These are phyloP conservation scores for Beauveria scarabaeidicola DNA, from an alignment of 2,329 filamentous ascomycete genomes.

Conservation along the genomic window DNA sequence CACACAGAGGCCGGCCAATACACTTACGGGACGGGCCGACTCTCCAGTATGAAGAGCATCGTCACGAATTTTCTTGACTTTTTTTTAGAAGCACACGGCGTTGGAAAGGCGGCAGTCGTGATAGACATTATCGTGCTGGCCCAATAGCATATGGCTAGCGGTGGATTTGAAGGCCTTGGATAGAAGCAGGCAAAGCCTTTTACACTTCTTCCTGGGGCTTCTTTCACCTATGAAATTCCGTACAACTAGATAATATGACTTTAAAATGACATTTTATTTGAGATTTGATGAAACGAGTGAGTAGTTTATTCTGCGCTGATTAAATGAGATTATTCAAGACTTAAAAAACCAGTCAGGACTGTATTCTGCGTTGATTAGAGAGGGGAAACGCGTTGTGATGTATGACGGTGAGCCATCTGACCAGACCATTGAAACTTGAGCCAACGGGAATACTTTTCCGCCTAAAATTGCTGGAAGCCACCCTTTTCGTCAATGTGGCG, in stretches of 20 bases:
- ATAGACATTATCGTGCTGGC: not conserved
- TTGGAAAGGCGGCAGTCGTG: constrained; percentile 6
- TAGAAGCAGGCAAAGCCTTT: not conserved
- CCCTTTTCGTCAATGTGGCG: constrained; percentile 75
- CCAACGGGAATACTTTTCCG: constrained; percentile 24
- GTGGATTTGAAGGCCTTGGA: not conserved
- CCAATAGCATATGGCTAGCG: not conserved
- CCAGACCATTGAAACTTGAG: not conserved
- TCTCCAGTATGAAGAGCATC: constrained; percentile 26
- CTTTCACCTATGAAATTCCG: not conserved
- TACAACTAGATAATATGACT: constrained; percentile 5
- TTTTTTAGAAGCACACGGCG: constrained; percentile 13
- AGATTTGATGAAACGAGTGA: not conserved
- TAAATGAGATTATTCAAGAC: not conserved
- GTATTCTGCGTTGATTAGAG: not conserved
- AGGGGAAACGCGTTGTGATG: not conserved
- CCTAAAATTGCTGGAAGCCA: constrained; percentile 35
- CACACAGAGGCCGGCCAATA: constrained; percentile 3
- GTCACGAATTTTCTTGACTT: not conserved
- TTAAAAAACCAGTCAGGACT: not conserved
- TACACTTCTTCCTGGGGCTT: not conserved
- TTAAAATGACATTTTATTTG: not conserved
- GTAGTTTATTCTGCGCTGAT: not conserved
- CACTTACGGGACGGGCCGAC: constrained; percentile 16
- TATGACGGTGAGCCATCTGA: not conserved